Evolutionary conservation across 192 early-diverging fungal species (phyloP).

Genomic region (Podila epicladia): DNA sequence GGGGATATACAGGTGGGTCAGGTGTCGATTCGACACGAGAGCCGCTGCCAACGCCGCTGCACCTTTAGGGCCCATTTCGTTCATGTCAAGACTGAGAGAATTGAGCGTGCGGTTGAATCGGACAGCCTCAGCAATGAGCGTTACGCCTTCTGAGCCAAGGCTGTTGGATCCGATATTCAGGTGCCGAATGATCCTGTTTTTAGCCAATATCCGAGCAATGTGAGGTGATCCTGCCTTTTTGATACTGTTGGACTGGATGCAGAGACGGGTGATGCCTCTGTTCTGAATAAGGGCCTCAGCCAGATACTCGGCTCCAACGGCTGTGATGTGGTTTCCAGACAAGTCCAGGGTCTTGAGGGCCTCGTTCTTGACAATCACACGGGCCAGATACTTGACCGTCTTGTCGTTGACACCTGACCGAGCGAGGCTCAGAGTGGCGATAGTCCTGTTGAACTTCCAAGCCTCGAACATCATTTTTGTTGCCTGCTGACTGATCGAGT

Average conservation of each 20-base stretch:
- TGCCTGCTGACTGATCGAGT: slow-evolving; percentile 50
- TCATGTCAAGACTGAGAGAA: slow-evolving; percentile 54
- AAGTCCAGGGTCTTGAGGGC: slow-evolving; percentile 44
- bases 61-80: slow-evolving; percentile 45
- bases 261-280: slow-evolving; percentile 36
- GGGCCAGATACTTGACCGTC: slow-evolving; percentile 45
- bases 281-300: slow-evolving; percentile 51
- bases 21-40: slow-evolving; percentile 34
- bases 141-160: slow-evolving; percentile 29
- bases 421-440: slow-evolving; percentile 48
- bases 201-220: slow-evolving; percentile 46
- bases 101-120: slow-evolving; percentile 36
- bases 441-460: slow-evolving; percentile 50
- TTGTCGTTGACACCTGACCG: slow-evolving; percentile 56
- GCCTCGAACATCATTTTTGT: slow-evolving; percentile 49
- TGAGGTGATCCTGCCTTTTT: slow-evolving; percentile 41
- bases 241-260: slow-evolving; percentile 54
- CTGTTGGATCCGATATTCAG: slow-evolving; percentile 54
- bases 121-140: slow-evolving; percentile 42
- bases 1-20: slow-evolving; percentile 53
- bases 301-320: slow-evolving; percentile 34
- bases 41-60: slow-evolving; percentile 25
- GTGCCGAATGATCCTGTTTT: slow-evolving; percentile 52
- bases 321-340: slow-evolving; percentile 48
- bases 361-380: slow-evolving; percentile 41